Conservation (phyloP, 495 filamentous ascomycete species). For the Terfezia claveryi region DNA sequence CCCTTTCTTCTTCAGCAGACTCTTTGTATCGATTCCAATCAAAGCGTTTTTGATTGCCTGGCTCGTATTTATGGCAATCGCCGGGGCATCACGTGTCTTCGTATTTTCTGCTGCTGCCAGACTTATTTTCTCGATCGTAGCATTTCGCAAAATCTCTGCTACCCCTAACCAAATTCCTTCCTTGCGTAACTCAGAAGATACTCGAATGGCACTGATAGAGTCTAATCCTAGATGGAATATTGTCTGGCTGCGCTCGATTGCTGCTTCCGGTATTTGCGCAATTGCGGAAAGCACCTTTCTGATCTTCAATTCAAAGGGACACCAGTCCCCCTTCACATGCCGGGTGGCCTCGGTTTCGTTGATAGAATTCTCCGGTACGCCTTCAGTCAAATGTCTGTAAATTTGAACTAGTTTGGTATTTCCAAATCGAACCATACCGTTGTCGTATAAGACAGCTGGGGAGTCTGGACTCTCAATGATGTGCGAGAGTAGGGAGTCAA, state of each 20-base stretch:
- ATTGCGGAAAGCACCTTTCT: slow-evolving; percentile 40
- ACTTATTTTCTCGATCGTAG: slow-evolving; percentile 39
- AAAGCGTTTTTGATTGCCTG: slow-evolving; percentile 20
- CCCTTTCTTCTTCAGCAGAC: slow-evolving; percentile 13
- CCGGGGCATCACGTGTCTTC: slow-evolving; percentile 2
- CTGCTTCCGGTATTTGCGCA: slow-evolving; percentile 34
- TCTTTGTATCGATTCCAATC: slow-evolving; percentile 16
- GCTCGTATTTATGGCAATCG: slow-evolving; percentile 9
- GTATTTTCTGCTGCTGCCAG: slow-evolving; percentile 3
- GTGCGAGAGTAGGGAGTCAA: slow-evolving; percentile 33
- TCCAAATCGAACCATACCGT: slow-evolving; percentile 20
- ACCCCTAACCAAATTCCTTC: slow-evolving; percentile 35
- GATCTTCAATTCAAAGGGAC: slow-evolving; percentile 29
- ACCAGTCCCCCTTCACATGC: slow-evolving; percentile 17
- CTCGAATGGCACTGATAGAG: slow-evolving; percentile 68
- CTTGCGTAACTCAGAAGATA: slow-evolving; percentile 40
- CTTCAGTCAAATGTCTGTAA: not conserved
- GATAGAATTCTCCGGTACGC: not conserved
- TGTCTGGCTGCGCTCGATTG: slow-evolving; percentile 39
- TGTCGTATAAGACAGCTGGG: slow-evolving; percentile 31
- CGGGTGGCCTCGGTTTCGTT: not conserved
- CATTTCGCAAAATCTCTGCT: slow-evolving; percentile 41
- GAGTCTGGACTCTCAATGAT: slow-evolving; percentile 27
- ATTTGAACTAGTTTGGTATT: slow-evolving; percentile 3
- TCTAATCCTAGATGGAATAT: slow-evolving; percentile 78